These are phyloP conservation scores for Dictyostelium intermedium DNA, from an alignment of 78 protist species.

Conservation along the genomic window DNA sequence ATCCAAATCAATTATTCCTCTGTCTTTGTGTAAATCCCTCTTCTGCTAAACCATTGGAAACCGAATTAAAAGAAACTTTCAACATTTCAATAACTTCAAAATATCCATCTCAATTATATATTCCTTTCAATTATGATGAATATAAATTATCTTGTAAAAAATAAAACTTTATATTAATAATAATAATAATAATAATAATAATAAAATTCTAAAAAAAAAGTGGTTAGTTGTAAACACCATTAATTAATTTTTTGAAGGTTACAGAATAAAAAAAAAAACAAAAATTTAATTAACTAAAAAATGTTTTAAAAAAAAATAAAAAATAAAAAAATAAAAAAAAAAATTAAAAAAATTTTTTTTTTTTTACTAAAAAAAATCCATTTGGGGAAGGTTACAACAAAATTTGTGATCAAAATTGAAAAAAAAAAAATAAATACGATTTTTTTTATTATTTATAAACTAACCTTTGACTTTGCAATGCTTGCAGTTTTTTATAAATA, in stretches of 20 bases:
- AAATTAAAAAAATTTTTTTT: no score
- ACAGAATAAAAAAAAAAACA: no score
- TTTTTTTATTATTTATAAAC: neutral
- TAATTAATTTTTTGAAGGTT: no score
- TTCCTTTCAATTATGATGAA: neutral
- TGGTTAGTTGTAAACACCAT: no score
- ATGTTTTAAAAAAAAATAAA: no score
- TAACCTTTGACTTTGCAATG: neutral
- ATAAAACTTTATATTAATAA: neutral
- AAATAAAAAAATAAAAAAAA: no score
- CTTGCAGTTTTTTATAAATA: neutral
- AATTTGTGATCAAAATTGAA: neutral
- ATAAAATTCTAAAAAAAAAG: no score
- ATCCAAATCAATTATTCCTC: neutral
- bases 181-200: neutral
- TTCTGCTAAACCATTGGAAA: neutral
- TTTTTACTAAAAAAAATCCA: neutral
- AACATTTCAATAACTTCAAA: neutral
- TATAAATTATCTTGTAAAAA: neutral
- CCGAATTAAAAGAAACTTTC: neutral
- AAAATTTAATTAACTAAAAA: no score
- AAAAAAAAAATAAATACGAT: neutral
- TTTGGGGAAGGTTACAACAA: neutral
- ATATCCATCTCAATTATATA: neutral
- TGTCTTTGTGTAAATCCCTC: slow-evolving; percentile 6